Evolutionary conservation across 2,329 filamentous ascomycete species (phyloP).

Genomic region (Sclerotinia minor): DNA sequence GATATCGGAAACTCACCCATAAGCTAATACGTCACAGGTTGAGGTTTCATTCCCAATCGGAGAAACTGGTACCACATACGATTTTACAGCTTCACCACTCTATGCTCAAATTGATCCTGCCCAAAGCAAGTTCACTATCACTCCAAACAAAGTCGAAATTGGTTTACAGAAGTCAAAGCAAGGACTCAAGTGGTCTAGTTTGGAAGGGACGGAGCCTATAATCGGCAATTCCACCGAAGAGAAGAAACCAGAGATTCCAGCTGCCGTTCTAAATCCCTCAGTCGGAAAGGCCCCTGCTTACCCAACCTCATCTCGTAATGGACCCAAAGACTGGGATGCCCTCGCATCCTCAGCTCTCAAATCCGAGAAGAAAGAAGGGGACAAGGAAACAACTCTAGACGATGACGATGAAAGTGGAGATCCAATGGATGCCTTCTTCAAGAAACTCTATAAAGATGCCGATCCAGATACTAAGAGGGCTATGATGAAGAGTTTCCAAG

Average conservation of each 20-base stretch:
- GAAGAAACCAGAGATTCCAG: conserved; percentile 17
- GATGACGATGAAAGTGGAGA: conserved; percentile 59
- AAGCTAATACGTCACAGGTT: conserved; percentile 44
- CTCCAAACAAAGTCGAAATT: conserved; percentile 79
- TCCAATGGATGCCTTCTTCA: conserved; percentile 82
- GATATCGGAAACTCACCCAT: conserved; percentile 7
- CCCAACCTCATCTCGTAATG: conserved; percentile 80
- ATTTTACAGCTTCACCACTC: conserved; percentile 65
- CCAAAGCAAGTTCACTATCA: conserved; percentile 63
- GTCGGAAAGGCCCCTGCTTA: conserved; percentile 59
- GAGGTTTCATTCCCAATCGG: conserved; percentile 59
- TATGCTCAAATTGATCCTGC: conserved; percentile 63
- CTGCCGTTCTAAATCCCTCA: conserved; percentile 30
- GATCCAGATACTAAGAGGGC: conserved; percentile 80
- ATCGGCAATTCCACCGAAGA: conserved; percentile 14
- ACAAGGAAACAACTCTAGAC: conserved; percentile 32
- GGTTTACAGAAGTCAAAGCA: conserved; percentile 65
- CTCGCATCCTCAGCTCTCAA: conserved; percentile 47
- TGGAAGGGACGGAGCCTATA: conserved; percentile 37
- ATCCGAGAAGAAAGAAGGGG: conserved; percentile 36
- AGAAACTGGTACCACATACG: conserved; percentile 52
- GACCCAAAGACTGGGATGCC: conserved; percentile 91
- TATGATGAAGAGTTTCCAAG: conserved; percentile 96
- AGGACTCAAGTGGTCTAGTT: conserved; percentile 45
- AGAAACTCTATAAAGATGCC: conserved; percentile 76